Evolutionary conservation across 1,284 basidiomycete species (phyloP), one percentile per base, ranked within the genome.

Genomic region (Heterobasidion parviporum): DNA sequence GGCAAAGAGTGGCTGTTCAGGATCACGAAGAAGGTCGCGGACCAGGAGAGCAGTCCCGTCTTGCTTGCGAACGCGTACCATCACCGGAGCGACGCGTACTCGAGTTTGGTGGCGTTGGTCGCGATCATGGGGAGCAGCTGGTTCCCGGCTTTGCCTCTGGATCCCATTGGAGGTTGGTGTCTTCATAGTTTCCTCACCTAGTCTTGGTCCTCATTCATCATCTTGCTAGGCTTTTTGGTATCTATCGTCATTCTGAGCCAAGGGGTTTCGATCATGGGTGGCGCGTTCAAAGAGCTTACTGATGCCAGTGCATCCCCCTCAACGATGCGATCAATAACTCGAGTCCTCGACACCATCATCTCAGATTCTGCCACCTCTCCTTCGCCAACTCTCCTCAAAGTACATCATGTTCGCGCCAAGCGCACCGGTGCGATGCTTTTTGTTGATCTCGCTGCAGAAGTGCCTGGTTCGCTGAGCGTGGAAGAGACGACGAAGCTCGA

Each of bases 1-100:
- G 73, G 83, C 60, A 99, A 99, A 68, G 97, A 99, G 71, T 97
- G 89, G 87, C 72, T 99, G 32, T 98, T 95, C 71, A 78, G 92
- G 54, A 74, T 86, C 52, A 97, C 94, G 52, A 88, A 87, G 67
- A 83, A 81, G 59, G 94, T 98, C 33, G 96, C 96, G 6, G 83
- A 89, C 59, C 82, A 93, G 64, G 94, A 98, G 69, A 85, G 87
- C 64, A 92, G 89, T 65, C 89, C 92, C 1, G 96, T 99, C 0
- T 73, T 99, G 48, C 77, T 90, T 45, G 95, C 94, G 20, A 97
- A 97, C 67, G 94, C 93, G 8, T 79, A 94, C 55, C 91, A 99
- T 70, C 97, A 99, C 70, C 83, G 96, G 34, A 94, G 90, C 58
- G 96, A 99, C 69, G 93, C 92, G 15, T 92, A 94, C 67, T 92